These are phyloP conservation scores for Globisporangium lucens DNA, from an alignment of 352 stramenopile species.

Conservation along the genomic window DNA sequence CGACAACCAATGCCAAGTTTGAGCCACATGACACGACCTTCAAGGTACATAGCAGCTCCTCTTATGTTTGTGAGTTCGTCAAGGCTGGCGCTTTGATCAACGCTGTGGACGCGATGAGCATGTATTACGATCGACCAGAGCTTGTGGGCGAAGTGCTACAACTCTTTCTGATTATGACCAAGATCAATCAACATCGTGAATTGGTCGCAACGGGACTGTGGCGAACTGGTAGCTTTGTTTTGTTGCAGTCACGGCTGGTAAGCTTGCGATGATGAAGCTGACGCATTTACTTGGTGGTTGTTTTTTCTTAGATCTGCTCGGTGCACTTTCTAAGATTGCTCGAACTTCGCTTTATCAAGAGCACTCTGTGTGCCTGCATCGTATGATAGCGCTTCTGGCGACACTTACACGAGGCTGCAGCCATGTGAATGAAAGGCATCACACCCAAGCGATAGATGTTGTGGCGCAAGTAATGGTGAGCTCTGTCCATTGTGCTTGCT, in stretches of 20 bases:
- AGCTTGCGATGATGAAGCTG: not conserved
- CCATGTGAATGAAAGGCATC: slow-evolving; percentile 15
- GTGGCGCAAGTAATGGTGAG: slow-evolving; percentile 28
- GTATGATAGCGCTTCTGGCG: slow-evolving; percentile 17
- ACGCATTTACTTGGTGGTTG: not conserved
- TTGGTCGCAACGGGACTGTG: not conserved
- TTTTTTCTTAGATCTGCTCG: not conserved
- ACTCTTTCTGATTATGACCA: not conserved
- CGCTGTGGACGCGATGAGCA: slow-evolving; percentile 3
- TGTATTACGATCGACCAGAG: slow-evolving; percentile 4
- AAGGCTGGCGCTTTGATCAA: slow-evolving; percentile 2
- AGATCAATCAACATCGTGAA: not conserved
- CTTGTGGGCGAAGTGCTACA: slow-evolving; percentile 1
- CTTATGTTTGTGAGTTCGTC: not conserved
- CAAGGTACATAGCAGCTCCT: not conserved
- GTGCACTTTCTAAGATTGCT: not conserved
- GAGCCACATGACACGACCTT: not conserved
- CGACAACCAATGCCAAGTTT: not conserved
- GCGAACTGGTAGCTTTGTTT: not conserved
- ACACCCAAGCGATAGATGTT: slow-evolving; percentile 18
- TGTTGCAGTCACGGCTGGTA: not conserved
- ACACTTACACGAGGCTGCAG: slow-evolving; percentile 11
- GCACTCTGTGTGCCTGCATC: slow-evolving; percentile 17
- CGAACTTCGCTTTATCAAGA: slow-evolving; percentile 7
- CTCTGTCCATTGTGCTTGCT: not conserved